Conservation (phyloP, 805 yeast genomes). For the Kazachstania psychrophila region DNA sequence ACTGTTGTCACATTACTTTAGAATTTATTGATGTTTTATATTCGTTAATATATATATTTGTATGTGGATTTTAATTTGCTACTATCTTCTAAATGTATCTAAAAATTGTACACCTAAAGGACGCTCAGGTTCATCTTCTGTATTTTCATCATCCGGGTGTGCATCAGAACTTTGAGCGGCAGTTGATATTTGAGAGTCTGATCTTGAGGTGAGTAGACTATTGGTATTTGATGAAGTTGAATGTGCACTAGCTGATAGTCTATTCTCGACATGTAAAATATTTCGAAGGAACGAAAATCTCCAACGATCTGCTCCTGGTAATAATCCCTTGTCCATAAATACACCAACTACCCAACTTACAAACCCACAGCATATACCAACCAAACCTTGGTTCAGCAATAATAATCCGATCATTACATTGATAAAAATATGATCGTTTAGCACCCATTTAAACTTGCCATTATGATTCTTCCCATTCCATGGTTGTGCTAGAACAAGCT, state of each 20-base stretch:
- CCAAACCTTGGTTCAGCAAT: slow-evolving; percentile 36
- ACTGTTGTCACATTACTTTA: no score
- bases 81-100: slow-evolving; percentile 45
- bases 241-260: slow-evolving; percentile 2
- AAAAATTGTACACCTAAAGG: slow-evolving; percentile 53
- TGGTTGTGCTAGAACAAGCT: slow-evolving; percentile 28
- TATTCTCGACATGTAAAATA: slow-evolving; percentile 23
- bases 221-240: no score
- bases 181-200: no score
- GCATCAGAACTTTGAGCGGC: neutral
- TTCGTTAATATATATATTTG: neutral
- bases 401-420: slow-evolving; percentile 29
- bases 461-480: slow-evolving; percentile 10
- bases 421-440: slow-evolving; percentile 30
- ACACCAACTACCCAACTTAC: slow-evolving; percentile 38
- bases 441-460: slow-evolving; percentile 15
- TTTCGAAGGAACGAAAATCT: slow-evolving; percentile 26
- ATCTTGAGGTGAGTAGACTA: no score
- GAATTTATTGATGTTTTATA: no score
- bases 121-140: slow-evolving; percentile 52
- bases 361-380: slow-evolving; percentile 33
- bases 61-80: neutral
- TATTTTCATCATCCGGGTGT: slow-evolving; percentile 24
- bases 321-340: slow-evolving; percentile 35
- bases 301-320: slow-evolving; percentile 35